Evolutionary conservation across 495 filamentous ascomycete genomes (phyloP).

Genomic region (Lophiostoma macrostomum): DNA sequence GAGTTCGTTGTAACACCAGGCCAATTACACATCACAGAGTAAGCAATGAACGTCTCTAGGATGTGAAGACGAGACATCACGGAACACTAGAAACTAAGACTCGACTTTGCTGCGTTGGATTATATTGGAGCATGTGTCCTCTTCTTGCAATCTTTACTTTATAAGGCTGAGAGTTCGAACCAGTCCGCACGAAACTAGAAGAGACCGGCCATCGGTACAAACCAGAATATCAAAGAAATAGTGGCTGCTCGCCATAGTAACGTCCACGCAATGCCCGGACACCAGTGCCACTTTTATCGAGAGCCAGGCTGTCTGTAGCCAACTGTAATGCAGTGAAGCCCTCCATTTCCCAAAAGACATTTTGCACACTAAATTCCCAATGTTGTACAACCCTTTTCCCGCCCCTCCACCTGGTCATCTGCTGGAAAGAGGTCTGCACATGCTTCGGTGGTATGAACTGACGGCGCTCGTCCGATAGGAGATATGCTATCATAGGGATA

Average conservation of each 20-base stretch:
- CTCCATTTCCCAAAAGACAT: background rate
- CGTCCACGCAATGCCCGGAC: conserved; percentile 26
- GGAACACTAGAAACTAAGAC: too few relatives aligned
- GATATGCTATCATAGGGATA: too few relatives aligned
- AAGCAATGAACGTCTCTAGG: too few relatives aligned
- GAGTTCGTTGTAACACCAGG: too few relatives aligned
- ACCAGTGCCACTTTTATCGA: conserved; percentile 25
- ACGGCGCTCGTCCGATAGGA: too few relatives aligned
- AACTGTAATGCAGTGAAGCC: conserved; percentile 15
- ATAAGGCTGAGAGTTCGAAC: too few relatives aligned
- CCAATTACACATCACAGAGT: too few relatives aligned
- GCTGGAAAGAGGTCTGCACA: background rate
- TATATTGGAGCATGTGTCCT: too few relatives aligned
- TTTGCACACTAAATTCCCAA: background rate
- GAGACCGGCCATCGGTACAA: background rate
- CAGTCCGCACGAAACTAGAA: background rate
- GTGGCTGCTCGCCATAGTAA: conserved; percentile 1
- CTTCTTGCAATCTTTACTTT: background rate
- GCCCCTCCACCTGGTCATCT: background rate
- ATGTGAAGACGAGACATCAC: too few relatives aligned
- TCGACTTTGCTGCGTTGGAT: too few relatives aligned
- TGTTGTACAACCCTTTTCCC: conserved; percentile 18
- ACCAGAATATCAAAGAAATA: conserved; percentile 10
- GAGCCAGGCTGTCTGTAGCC: conserved; percentile 12
- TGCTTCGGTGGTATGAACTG: background rate